Conservation (phyloP, 2,329 filamentous ascomycete species). For the Xylaria hypoxylon region DNA sequence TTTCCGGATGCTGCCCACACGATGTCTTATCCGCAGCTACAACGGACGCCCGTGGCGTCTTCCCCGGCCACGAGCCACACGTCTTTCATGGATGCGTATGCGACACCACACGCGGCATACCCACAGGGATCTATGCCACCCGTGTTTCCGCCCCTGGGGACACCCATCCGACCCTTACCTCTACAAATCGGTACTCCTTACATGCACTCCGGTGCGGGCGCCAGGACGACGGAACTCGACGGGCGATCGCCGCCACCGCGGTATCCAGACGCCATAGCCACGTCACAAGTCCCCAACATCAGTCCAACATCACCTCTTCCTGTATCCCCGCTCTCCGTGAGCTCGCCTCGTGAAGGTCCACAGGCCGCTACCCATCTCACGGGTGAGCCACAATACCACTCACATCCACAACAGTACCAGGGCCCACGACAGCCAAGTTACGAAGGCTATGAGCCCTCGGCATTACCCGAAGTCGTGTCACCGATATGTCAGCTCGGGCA, state of each 20-base stretch:
- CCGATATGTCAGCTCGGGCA: conserved; percentile 39
- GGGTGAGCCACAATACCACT: conserved; percentile 3
- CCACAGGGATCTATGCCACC: not conserved
- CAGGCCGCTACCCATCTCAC: not conserved
- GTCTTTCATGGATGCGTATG: conserved; percentile 11
- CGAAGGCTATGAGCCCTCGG: conserved; percentile 9
- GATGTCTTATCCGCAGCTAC: conserved; percentile 4
- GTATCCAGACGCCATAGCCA: conserved; percentile 28
- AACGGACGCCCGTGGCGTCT: not conserved
- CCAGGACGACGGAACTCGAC: conserved; percentile 23
- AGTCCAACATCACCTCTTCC: conserved; percentile 29
- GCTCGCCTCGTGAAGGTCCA: not conserved
- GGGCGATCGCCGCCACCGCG: conserved; percentile 27
- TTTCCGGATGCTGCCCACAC: not conserved
- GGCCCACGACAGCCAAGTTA: conserved; percentile 19
- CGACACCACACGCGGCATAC: not conserved
- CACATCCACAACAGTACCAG: conserved; percentile 9
- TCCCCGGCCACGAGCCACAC: conserved; percentile 8
- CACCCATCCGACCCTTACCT: not conserved
- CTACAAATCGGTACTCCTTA: conserved; percentile 7
- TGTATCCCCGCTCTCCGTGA: conserved; percentile 31
- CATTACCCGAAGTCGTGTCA: conserved; percentile 22
- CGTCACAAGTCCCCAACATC: not conserved
- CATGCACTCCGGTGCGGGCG: not conserved
- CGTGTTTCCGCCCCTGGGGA: not conserved